Evolutionary conservation across 2,329 filamentous ascomycete species (phyloP).

Genomic region (Trichoderma gracile): DNA sequence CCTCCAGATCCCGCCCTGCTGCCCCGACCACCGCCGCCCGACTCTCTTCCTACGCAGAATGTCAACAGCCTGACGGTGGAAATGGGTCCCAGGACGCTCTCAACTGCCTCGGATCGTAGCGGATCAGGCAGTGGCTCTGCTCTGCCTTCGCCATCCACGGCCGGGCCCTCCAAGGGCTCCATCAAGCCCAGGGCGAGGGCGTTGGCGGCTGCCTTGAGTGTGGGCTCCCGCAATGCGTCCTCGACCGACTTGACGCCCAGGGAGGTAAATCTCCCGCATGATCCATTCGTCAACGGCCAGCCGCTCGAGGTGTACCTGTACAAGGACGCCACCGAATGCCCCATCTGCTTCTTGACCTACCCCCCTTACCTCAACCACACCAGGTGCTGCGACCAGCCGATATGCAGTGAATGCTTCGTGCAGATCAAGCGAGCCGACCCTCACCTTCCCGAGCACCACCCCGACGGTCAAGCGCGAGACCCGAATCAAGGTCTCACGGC

Average conservation of each 20-base stretch:
- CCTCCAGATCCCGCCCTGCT: conserved; percentile 69
- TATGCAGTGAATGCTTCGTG: conserved; percentile 98
- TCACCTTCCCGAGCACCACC: conserved; percentile 78
- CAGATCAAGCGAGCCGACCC: conserved; percentile 96
- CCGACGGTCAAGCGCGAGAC: conserved; percentile 45
- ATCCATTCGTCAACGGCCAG: conserved; percentile 92
- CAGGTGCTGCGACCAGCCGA: conserved; percentile 90
- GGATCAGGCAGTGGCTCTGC: conserved; percentile 61
- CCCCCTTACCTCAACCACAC: conserved; percentile 93
- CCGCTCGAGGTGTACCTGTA: conserved; percentile 90
- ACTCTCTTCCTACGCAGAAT: conserved; percentile 54
- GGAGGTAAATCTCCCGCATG: conserved; percentile 76
- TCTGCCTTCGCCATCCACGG: conserved; percentile 52
- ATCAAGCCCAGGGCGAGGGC: conserved; percentile 88
- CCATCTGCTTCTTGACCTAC: conserved; percentile 95
- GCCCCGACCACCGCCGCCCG: conserved; percentile 47
- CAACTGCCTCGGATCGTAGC: conserved; percentile 70
- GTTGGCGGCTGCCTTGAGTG: conserved; percentile 74
- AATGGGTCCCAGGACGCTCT: conserved; percentile 74
- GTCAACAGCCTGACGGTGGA: conserved; percentile 76
- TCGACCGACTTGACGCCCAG: conserved; percentile 71
- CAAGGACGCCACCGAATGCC: conserved; percentile 86
- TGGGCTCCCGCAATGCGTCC: conserved; percentile 71
- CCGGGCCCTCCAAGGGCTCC: conserved; percentile 48
- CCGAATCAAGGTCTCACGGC: conserved; percentile 43